Evolutionary conservation across 1,284 basidiomycete genomes (phyloP).

Genomic region (Apiotrichum laibachii): DNA sequence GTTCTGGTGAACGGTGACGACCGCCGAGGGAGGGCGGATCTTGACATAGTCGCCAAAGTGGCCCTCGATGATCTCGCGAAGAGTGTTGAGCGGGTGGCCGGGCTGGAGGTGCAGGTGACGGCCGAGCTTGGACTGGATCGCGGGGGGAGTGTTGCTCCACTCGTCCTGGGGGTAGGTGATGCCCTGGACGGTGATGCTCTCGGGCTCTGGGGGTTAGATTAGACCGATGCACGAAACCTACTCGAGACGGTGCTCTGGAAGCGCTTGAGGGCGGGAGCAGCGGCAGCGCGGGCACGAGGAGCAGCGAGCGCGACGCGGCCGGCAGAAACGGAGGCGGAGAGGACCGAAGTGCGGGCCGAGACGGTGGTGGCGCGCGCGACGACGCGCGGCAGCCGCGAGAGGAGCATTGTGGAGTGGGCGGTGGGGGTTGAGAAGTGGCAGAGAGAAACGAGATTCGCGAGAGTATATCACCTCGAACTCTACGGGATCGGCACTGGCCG

Average conservation of each 20-base stretch:
- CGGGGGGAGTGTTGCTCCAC: slow-evolving; percentile 78
- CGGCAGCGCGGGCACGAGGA: too few species aligned
- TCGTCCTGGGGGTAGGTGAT: slow-evolving; percentile 65
- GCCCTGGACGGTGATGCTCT: slow-evolving; percentile 36
- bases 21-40: slow-evolving; percentile 68
- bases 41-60: slow-evolving; percentile 60
- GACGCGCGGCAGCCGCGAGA: slow-evolving; percentile 14
- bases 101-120: slow-evolving; percentile 71
- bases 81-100: slow-evolving; percentile 80
- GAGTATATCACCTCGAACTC: neutral
- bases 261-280: neutral
- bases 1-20: slow-evolving; percentile 88
- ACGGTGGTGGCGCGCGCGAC: neutral
- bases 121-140: slow-evolving; percentile 73
- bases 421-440: neutral
- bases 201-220: neutral
- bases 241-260: slow-evolving; percentile 1
- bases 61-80: slow-evolving; percentile 78
- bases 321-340: neutral
- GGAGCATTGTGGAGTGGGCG: slow-evolving; percentile 8
- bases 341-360: neutral
- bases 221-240: neutral
- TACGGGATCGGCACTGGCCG: neutral
- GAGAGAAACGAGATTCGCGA: neutral
- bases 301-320: neutral